Evolutionary conservation across 805 yeast species (phyloP).

Genomic region (Saccharomycopsis lassenensis): DNA sequence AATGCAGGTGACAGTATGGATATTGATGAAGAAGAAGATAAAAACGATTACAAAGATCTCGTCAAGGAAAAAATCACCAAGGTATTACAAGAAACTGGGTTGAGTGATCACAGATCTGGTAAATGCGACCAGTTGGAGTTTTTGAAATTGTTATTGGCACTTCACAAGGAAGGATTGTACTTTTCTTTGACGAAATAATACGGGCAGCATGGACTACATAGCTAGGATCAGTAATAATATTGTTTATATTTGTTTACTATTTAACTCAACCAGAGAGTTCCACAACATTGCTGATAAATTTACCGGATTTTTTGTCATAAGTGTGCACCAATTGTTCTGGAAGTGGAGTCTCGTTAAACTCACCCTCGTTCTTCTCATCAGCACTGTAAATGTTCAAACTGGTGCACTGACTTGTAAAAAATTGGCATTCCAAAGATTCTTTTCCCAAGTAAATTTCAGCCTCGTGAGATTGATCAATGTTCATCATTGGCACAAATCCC

Average conservation of each 20-base stretch:
- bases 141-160: conserved; percentile 73
- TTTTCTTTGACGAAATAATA: no score
- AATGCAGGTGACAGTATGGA: conserved; percentile 22
- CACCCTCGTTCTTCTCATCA: conserved; percentile 40
- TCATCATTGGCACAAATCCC: conserved; percentile 73
- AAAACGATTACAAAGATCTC: conserved; percentile 21
- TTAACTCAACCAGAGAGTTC: conserved; percentile 60
- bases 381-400: conserved; percentile 81
- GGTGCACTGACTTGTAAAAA: conserved; percentile 78
- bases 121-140: conserved; percentile 95
- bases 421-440: conserved; percentile 60
- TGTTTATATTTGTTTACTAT: background rate
- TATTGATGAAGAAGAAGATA: conserved; percentile 26
- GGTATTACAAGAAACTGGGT: conserved; percentile 71
- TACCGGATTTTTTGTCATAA: conserved; percentile 39
- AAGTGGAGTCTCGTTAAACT: conserved; percentile 67
- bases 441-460: conserved; percentile 71
- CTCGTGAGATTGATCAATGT: conserved; percentile 81
- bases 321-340: conserved; percentile 89
- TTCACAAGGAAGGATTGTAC: conserved; percentile 95
- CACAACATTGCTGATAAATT: conserved; percentile 58
- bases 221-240: background rate
- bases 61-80: conserved; percentile 62
- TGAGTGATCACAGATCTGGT: conserved; percentile 79
- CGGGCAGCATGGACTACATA: background rate